phyloP scores from a whole-genome alignment of 306 rosid genomes.

The Crataegus laevigata region DNA sequence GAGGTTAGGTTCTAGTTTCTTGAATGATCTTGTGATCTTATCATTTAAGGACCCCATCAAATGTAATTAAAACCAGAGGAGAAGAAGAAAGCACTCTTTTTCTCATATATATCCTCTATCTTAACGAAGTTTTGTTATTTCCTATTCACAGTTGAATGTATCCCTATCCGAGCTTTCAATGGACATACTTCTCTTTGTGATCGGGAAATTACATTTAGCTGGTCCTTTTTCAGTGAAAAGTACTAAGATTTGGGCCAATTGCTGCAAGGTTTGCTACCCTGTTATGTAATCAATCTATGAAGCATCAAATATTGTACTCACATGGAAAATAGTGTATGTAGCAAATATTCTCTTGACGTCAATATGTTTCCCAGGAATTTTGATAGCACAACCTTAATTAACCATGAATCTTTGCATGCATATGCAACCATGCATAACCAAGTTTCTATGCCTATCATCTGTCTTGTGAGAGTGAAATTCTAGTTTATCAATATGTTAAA shows the following conservation, averaged over 20 bases:
- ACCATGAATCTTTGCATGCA: background rate
- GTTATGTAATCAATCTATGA: background rate
- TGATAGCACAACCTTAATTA: too few species aligned
- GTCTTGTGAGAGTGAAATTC: background rate
- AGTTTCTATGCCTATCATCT: background rate
- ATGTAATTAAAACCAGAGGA: background rate
- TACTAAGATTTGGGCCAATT: slow-evolving; percentile 55
- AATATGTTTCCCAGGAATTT: background rate
- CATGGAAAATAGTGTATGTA: background rate
- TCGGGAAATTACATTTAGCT: slow-evolving; percentile 66
- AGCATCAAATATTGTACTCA: background rate
- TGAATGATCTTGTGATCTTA: slow-evolving; percentile 8
- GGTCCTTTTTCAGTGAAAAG: slow-evolving; percentile 79
- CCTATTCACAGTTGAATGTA: slow-evolving; percentile 52
- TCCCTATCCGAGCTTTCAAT: slow-evolving; percentile 71
- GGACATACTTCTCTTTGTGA: slow-evolving; percentile 75
- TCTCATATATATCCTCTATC: slow-evolving; percentile 10
- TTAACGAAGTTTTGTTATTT: slow-evolving; percentile 21
- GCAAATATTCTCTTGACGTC: background rate
- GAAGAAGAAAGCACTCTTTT: background rate
- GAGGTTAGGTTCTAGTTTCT: slow-evolving; percentile 44
- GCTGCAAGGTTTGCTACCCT: slow-evolving; percentile 71
- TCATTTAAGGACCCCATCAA: slow-evolving; percentile 8
- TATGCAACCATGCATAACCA: too few species aligned
- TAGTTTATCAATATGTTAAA: background rate